Base-by-base conservation (phyloP, 1,284 basidiomycete genomes). In the Papiliotrema laurentii region DNA sequence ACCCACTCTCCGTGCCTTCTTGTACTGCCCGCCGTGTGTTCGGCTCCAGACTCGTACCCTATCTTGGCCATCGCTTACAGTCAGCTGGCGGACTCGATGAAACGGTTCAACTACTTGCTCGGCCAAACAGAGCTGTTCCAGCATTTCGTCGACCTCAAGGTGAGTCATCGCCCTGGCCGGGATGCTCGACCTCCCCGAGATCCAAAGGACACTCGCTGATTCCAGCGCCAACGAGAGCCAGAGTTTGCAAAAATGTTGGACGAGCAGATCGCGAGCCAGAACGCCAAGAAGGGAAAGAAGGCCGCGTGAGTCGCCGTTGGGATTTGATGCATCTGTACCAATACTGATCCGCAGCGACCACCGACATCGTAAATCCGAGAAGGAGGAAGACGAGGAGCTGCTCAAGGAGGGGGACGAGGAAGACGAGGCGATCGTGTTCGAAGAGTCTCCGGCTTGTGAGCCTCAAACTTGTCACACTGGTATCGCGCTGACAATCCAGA, bases 321-420 rank as follows among this genome's bases (percentile, higher is more conserved):
- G 27, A 16, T 16, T 5, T n/a, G n/a, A n/a, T n/a, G n/a, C n/a
- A n/a, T n/a, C n/a, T n/a, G n/a, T n/a, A n/a, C n/a, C n/a, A n/a
- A n/a, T n/a, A n/a, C n/a, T n/a, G n/a, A n/a, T n/a, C n/a, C n/a
- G 10, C 60, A 84, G 85, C 51, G 87, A 79, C 53, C 80, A 86
- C 46, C 83, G 91, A 34, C 89, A 92, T 63, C 83, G 94, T 48
- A 97, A 94, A 75, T 93, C 89, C 0, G 94, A 98, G 72, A 97
- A 97, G 74, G 94, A 97, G 67, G 94, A 97, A 70, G 94, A 97
- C 55, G 92, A 97, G 61, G 93, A 97, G 72, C 66, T 97, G 65
- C 75, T 97, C 44, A 88, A 91, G 60, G 89, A 91, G 47, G 86
- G 83, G 3, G 87, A 89, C 56, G 79, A 85, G 31, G 88, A 85